Evolutionary conservation across 177 flowering plant species (phyloP).

Genomic region (Tripterygium wilfordii): DNA sequence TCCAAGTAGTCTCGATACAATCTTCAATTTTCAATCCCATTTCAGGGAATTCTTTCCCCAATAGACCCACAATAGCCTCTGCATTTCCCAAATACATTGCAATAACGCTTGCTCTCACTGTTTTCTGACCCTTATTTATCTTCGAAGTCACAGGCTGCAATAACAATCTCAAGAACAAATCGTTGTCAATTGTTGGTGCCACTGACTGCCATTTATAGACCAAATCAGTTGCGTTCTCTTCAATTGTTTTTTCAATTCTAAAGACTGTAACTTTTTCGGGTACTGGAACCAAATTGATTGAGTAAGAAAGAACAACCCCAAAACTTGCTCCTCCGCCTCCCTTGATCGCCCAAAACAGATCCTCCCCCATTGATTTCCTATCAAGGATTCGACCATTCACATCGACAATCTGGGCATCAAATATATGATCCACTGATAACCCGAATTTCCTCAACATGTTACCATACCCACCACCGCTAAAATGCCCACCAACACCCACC

Average conservation of each 20-base stretch:
- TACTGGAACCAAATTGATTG: constrained; percentile 23
- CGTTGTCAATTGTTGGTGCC: constrained; percentile 15
- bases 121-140: constrained; percentile 2
- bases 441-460: constrained; percentile 29
- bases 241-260: constrained; percentile 5
- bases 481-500: constrained; percentile 32
- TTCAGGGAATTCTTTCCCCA: constrained; percentile 21
- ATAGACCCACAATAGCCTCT: constrained; percentile 9
- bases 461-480: constrained; percentile 37
- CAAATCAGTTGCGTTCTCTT: constrained; percentile 17
- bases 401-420: constrained; percentile 27
- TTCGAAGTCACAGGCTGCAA: constrained; percentile 12
- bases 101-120: constrained; percentile 14
- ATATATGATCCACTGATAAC: constrained; percentile 20
- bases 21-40: constrained; percentile 18
- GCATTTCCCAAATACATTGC: constrained; percentile 25
- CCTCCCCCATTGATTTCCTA: constrained; percentile 32
- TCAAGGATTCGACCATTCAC: constrained; percentile 20
- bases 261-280: constrained; percentile 31
- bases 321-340: constrained; percentile 45
- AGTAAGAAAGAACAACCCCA: constrained; percentile 25
- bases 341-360: constrained; percentile 40
- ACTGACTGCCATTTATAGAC: constrained; percentile 25
- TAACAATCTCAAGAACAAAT: constrained; percentile 26
- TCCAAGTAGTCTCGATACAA: constrained; percentile 31